Evolutionary conservation across 306 rosid genomes (phyloP).

Genomic region (Potentilla sterilis): DNA sequence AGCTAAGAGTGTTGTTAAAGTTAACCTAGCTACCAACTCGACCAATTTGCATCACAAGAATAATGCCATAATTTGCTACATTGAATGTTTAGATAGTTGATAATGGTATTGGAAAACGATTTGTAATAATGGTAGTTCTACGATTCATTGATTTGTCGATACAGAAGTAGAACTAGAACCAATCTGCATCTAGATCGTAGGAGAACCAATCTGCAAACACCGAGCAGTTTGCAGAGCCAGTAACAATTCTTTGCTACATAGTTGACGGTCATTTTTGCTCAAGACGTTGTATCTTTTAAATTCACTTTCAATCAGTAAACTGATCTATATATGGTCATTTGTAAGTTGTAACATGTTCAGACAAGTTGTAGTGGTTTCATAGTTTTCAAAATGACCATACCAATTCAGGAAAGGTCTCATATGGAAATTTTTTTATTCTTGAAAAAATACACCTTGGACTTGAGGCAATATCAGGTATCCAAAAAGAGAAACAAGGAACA

Average conservation of each 20-base stretch:
- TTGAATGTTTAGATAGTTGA: background rate
- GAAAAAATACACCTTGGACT: background rate
- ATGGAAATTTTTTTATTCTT: background rate
- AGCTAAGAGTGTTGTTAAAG: background rate
- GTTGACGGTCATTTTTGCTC: background rate
- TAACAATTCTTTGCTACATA: background rate
- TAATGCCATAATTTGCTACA: background rate
- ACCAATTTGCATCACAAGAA: background rate
- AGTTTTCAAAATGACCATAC: background rate
- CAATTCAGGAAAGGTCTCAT: background rate
- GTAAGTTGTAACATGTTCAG: no score
- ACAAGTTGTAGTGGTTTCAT: no score
- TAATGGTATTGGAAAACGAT: background rate
- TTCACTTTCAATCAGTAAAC: no score
- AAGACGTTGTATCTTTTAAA: background rate
- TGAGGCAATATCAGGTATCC: background rate
- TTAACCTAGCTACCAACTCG: background rate
- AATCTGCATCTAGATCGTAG: background rate
- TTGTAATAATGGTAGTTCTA: background rate
- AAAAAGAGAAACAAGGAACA: background rate
- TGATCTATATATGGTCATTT: no score
- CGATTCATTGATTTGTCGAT: background rate
- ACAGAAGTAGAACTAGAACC: no score
- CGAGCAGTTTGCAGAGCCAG: background rate
- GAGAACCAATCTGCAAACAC: background rate